phyloP scores from a whole-genome alignment of 1,139 yeast species.

The Hyphopichia wangnamkhiaoensis region DNA sequence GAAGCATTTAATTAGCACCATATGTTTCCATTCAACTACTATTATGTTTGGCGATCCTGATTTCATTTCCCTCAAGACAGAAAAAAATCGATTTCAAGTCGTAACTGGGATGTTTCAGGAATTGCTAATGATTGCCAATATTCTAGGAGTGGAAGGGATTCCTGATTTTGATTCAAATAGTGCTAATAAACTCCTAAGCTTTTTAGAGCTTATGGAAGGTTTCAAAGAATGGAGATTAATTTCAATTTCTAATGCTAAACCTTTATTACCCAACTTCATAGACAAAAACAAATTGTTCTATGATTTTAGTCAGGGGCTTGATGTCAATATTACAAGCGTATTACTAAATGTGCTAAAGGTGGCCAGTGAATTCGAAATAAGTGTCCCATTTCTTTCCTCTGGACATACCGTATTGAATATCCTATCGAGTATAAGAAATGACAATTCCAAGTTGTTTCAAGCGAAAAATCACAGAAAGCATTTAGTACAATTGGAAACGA shows the following conservation, averaged over 20 bases:
- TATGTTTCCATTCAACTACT: slow-evolving; percentile 20
- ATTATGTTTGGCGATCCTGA: slow-evolving; percentile 24
- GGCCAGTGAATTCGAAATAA: slow-evolving; percentile 10
- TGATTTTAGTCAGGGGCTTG: slow-evolving; percentile 21
- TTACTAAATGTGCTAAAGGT: slow-evolving; percentile 12
- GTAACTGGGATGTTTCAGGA: slow-evolving; percentile 24
- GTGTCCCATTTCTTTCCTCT: slow-evolving; percentile 17
- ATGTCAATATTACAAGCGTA: slow-evolving; percentile 10
- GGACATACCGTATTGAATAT: slow-evolving; percentile 13
- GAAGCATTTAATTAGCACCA: slow-evolving; percentile 13
- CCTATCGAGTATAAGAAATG: slow-evolving; percentile 12
- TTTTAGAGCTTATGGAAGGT: slow-evolving; percentile 13
- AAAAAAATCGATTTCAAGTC: slow-evolving; percentile 12
- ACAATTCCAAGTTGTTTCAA: slow-evolving; percentile 15
- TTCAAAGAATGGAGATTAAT: slow-evolving; percentile 7
- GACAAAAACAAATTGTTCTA: slow-evolving; percentile 16
- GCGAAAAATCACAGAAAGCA: slow-evolving; percentile 10
- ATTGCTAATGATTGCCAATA: slow-evolving; percentile 12
- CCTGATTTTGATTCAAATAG: slow-evolving; percentile 11
- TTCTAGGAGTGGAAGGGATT: slow-evolving; percentile 8
- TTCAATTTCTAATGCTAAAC: slow-evolving; percentile 7
- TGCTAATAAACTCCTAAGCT: slow-evolving; percentile 13
- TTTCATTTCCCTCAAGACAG: slow-evolving; percentile 13
- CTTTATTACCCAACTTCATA: slow-evolving; percentile 15
- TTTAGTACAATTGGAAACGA: slow-evolving; percentile 10